phyloP scores from a whole-genome alignment of 192 early-diverging fungal species.

The Coemansia erecta region DNA sequence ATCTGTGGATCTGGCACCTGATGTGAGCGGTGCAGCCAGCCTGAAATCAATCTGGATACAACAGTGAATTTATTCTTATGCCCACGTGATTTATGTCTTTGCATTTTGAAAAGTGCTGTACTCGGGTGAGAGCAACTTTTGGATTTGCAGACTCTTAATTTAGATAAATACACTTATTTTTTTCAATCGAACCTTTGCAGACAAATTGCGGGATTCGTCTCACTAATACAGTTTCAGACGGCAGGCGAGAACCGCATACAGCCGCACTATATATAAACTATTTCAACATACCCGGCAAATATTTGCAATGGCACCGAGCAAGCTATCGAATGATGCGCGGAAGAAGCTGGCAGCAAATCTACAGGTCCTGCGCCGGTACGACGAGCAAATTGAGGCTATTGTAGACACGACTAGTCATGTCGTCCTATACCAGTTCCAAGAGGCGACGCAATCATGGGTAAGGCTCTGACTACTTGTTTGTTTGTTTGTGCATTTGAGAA shows the following conservation, averaged over 20 bases:
- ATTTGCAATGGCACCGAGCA: slow-evolving; percentile 42
- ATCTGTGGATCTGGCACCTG: too few relatives aligned
- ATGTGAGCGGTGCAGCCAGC: too few relatives aligned
- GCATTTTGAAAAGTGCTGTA: too few relatives aligned
- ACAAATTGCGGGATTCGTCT: too few relatives aligned
- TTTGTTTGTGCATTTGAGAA: not conserved
- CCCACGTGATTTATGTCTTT: too few relatives aligned
- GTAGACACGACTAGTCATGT: slow-evolving; percentile 83
- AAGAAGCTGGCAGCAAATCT: slow-evolving; percentile 66
- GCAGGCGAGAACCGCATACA: too few relatives aligned
- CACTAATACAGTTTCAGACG: too few relatives aligned
- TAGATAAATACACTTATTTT: not conserved
- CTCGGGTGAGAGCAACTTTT: not conserved
- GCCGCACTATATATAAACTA: too few relatives aligned
- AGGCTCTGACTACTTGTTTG: slow-evolving; percentile 4
- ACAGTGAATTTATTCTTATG: too few relatives aligned
- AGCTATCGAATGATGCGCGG: slow-evolving; percentile 41
- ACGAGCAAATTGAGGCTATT: slow-evolving; percentile 72
- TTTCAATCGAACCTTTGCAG: not conserved
- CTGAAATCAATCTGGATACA: too few relatives aligned
- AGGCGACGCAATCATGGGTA: slow-evolving; percentile 73
- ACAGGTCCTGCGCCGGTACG: slow-evolving; percentile 78
- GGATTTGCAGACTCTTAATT: not conserved
- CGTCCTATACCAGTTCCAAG: slow-evolving; percentile 87
- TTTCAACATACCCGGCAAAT: not conserved